These are phyloP conservation scores for Kitagawia praeruptora DNA, from an alignment of 129 eudicot species.

Conservation along the genomic window DNA sequence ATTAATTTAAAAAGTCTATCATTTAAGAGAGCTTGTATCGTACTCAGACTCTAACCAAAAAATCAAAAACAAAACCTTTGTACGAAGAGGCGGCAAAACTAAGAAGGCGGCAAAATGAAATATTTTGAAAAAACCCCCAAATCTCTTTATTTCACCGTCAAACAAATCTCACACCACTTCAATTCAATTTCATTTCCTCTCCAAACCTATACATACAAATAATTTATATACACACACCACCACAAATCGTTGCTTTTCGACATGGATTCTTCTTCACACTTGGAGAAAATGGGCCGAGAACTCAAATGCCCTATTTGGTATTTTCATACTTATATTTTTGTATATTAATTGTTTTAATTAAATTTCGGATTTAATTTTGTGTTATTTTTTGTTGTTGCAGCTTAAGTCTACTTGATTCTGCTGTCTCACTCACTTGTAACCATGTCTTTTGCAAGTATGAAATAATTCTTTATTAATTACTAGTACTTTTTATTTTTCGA, in stretches of 20 bases:
- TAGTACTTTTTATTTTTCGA: background rate
- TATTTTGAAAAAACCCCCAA: too few relatives aligned
- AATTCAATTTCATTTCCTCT: background rate
- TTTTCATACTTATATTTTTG: too few relatives aligned
- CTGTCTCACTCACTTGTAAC: conserved; percentile 84
- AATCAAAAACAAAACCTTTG: too few relatives aligned
- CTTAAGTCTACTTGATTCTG: conserved; percentile 65
- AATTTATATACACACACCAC: background rate
- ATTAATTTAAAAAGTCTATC: too few relatives aligned
- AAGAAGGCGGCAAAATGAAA: too few relatives aligned
- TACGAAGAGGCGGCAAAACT: too few relatives aligned
- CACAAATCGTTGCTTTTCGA: background rate
- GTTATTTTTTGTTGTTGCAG: conserved; percentile 29
- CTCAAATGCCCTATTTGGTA: conserved; percentile 97
- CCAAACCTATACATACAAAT: background rate
- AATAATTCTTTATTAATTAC: too few relatives aligned
- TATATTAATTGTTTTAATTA: background rate
- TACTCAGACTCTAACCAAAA: too few relatives aligned
- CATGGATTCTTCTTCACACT: conserved; percentile 61
- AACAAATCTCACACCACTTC: too few relatives aligned
- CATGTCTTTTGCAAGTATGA: conserved; percentile 96
- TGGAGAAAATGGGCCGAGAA: conserved; percentile 81
- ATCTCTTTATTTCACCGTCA: too few relatives aligned
- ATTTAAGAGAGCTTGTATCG: too few relatives aligned
- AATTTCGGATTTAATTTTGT: background rate